A percentile compares a stretch with the other conserved stretches of the same genome.
phyloP scores from a whole-genome alignment of 129 eudicot species.

The Flaveria sonorensis region DNA sequence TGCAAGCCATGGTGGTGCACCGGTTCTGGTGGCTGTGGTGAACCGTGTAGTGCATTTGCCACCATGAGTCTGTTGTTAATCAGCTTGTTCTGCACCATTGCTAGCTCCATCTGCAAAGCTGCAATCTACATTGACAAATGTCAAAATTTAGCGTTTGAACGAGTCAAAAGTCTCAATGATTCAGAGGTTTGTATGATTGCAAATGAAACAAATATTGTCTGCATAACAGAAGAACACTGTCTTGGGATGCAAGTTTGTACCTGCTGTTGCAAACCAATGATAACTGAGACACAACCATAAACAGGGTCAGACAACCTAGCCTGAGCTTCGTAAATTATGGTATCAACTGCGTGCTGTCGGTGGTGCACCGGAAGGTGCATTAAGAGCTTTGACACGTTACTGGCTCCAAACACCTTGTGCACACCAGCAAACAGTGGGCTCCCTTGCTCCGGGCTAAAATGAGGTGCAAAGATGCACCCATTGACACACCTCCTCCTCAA shows the following conservation, averaged over 20 bases:
- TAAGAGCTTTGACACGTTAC: slow-evolving; percentile 82
- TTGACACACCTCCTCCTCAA: slow-evolving; percentile 70
- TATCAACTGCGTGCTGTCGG: slow-evolving; percentile 66
- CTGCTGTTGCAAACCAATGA: slow-evolving; percentile 77
- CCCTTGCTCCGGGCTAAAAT: slow-evolving; percentile 78
- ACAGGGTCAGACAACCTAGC: slow-evolving; percentile 87
- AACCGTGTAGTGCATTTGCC: slow-evolving; percentile 47
- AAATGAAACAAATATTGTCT: background rate
- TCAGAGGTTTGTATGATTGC: background rate
- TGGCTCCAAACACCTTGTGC: slow-evolving; percentile 90
- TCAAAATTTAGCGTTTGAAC: background rate
- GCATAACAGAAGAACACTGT: background rate
- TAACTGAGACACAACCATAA: slow-evolving; percentile 80
- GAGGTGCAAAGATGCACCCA: slow-evolving; percentile 82
- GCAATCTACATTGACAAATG: slow-evolving; percentile 34
- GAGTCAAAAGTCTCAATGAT: background rate
- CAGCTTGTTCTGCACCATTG: slow-evolving; percentile 58
- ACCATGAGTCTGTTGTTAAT: slow-evolving; percentile 46
- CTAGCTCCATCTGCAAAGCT: slow-evolving; percentile 54
- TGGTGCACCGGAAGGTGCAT: slow-evolving; percentile 58
- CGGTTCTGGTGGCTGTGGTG: slow-evolving; percentile 28
- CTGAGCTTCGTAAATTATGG: slow-evolving; percentile 82
- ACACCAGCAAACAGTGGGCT: slow-evolving; percentile 83
- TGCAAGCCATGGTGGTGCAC: slow-evolving; percentile 22
- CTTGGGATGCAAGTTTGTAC: slow-evolving; percentile 28